These are phyloP conservation scores for Rhynchosporium agropyri DNA, from an alignment of 2,329 filamentous ascomycete genomes.

Conservation along the genomic window DNA sequence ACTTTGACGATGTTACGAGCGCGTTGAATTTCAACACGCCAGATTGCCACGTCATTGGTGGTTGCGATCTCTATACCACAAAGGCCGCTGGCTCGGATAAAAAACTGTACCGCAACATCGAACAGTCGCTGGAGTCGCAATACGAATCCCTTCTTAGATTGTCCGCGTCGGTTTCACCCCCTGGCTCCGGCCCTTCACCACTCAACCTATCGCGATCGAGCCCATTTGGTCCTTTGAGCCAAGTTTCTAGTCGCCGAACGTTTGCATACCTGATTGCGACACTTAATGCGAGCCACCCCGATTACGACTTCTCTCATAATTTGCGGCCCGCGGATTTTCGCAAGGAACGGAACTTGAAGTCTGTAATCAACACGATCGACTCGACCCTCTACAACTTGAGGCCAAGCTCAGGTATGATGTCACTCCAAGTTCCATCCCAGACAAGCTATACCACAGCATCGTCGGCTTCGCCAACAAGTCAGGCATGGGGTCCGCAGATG, in stretches of 20 bases:
- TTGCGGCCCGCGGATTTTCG: conserved; percentile 88
- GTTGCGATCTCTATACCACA: conserved; percentile 95
- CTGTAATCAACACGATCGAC: conserved; percentile 85
- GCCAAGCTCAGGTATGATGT: conserved; percentile 55
- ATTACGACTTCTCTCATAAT: conserved; percentile 96
- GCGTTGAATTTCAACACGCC: conserved; percentile 95
- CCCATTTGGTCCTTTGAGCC: conserved; percentile 87
- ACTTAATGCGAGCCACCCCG: conserved; percentile 89
- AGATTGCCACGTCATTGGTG: conserved; percentile 88
- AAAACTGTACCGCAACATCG: conserved; percentile 95
- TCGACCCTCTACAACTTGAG: conserved; percentile 85
- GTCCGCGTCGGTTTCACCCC: conserved; percentile 84
- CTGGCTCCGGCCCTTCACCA: conserved; percentile 64
- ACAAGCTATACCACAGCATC: conserved; percentile 44
- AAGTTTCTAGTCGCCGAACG: conserved; percentile 84
- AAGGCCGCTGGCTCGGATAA: conserved; percentile 95
- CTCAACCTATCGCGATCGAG: conserved; percentile 83
- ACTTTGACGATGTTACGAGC: conserved; percentile 89
- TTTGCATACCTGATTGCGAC: conserved; percentile 97
- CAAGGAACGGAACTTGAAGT: conserved; percentile 76
- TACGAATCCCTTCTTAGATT: conserved; percentile 86
- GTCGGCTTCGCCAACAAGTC: conserved; percentile 50
- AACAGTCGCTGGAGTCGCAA: conserved; percentile 86
- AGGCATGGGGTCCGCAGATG: conserved; percentile 84
- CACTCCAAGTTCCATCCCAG: conserved; percentile 43